Evolutionary conservation across 768 basidiomycete species (phyloP), one percentile per base, ranked within the genome.

Genomic region (Leccinum subtestaceum): DNA sequence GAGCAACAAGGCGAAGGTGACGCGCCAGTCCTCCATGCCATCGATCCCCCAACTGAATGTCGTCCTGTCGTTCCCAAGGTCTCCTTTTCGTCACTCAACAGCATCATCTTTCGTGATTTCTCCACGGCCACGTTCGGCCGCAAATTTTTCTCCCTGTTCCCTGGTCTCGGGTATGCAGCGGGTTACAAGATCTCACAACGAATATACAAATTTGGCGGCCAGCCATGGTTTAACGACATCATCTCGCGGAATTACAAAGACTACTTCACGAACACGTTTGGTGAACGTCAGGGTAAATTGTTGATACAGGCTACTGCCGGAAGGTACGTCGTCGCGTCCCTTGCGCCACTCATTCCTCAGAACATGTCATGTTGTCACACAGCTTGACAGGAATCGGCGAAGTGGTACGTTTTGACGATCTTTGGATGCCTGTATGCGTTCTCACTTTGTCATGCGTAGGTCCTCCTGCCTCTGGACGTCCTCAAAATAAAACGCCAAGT

Each of bases 401-500:
- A 85, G 95, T 98, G 62, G 95, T 91, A 71, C 56, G 84, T 47
- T n/a, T 9, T 13, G 1, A 11, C n/a, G 10, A 38, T 27, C 51
- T 4, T 54, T 3, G 0, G 8, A 7, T 23, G 23, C 15, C 2
- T n/a, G 11, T 51, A 21, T 56, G 38, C 47, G 17, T 46, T 34
- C 52, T 61, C 48, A 55, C 31, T 15, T n/a, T 25, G 25, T 32
- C 38, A 51, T 40, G 8, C 15, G 17, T 61, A 88, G 88, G 86
- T 96, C 34, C 86, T 99, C n/a, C 85, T 99, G 36, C 96, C 96
- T 2, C 82, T 98, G 5, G 96, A 99, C 70, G 95, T 86, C 23
- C 86, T 99, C 72, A 99, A 99, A 77, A 98, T 99, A 76, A 98
- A 97, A 79, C 89, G 95, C 54, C 96, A 99, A 78, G 92, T 91